Conservation (phyloP, 306 rosid species). For the Neltuma alba region DNA sequence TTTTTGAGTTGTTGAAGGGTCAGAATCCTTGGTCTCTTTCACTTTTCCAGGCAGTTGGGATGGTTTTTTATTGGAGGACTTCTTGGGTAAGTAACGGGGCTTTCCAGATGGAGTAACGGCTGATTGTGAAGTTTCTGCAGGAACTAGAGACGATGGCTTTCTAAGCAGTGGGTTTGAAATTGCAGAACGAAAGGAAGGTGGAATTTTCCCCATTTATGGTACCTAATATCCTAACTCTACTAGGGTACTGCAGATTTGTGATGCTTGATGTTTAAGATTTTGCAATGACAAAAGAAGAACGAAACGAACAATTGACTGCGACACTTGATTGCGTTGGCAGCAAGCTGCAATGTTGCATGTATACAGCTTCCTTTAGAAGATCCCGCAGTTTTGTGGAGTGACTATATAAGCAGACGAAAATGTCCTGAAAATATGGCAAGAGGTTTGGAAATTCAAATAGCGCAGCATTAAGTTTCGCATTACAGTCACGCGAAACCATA, state of each 20-base stretch:
- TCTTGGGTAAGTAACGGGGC: slow-evolving; percentile 41
- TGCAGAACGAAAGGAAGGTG: slow-evolving; percentile 67
- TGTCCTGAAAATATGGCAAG: not conserved
- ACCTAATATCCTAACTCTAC: slow-evolving; percentile 20
- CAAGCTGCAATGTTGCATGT: not conserved
- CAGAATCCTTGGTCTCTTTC: slow-evolving; percentile 5
- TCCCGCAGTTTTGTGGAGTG: not conserved
- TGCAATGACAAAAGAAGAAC: not conserved
- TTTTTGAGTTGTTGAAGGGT: slow-evolving; percentile 26
- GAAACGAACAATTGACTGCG: not conserved
- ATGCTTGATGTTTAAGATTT: slow-evolving; percentile 31
- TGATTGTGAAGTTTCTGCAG: slow-evolving; percentile 28
- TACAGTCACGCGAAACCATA: not conserved
- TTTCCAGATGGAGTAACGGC: slow-evolving; percentile 28
- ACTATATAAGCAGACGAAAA: not conserved
- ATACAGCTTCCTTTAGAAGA: not conserved
- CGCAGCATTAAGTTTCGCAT: not conserved
- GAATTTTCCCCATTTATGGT: slow-evolving; percentile 67
- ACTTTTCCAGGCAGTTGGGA: slow-evolving; percentile 30
- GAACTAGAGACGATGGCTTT: slow-evolving; percentile 45
- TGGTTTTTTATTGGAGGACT: slow-evolving; percentile 28
- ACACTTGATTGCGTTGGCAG: not conserved
- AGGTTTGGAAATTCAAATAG: not conserved
- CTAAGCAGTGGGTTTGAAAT: slow-evolving; percentile 42
- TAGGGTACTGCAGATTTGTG: slow-evolving; percentile 8